Percentiles rank a stretch among this genome's conserved stretches.
Conservation (phyloP, 495 filamentous ascomycete genomes). For the Polyplosphaeria fusca region DNA sequence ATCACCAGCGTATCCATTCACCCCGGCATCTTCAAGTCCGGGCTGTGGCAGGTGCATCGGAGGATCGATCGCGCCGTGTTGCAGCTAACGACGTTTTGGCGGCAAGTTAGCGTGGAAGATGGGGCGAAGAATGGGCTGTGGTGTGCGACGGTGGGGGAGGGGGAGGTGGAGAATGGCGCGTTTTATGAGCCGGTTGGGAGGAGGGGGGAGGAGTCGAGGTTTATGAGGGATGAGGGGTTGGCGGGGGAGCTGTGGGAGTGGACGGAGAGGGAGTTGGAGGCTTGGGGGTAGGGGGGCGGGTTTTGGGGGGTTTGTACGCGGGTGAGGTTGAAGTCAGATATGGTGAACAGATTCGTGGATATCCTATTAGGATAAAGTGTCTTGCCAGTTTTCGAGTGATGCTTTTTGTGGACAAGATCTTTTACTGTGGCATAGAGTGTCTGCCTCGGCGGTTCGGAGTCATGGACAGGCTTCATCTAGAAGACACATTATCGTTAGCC, state of each 20-base stretch:
- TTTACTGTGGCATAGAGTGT: too few species aligned
- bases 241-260: conserved; percentile 24
- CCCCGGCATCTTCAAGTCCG: conserved; percentile 62
- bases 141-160: conserved; percentile 11
- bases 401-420: too few species aligned
- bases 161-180: background rate
- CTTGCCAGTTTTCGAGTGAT: too few species aligned
- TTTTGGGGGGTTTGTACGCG: too few species aligned
- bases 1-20: conserved; percentile 60
- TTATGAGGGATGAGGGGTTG: background rate
- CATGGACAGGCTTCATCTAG: too few species aligned
- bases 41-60: conserved; percentile 38
- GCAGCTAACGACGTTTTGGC: background rate
- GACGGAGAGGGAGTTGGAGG: background rate
- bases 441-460: too few species aligned
- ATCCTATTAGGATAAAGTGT: too few species aligned
- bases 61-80: background rate
- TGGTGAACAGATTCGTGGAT: too few species aligned
- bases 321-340: too few species aligned
- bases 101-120: background rate
- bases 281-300: too few species aligned
- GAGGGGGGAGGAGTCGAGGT: background rate
- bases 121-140: conserved; percentile 17
- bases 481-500: too few species aligned
- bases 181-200: conserved; percentile 23